Percentiles rank a stretch among this genome's conserved stretches.
Evolutionary conservation across 495 filamentous ascomycete species (phyloP).

Genomic region (Penicillium fimorum): DNA sequence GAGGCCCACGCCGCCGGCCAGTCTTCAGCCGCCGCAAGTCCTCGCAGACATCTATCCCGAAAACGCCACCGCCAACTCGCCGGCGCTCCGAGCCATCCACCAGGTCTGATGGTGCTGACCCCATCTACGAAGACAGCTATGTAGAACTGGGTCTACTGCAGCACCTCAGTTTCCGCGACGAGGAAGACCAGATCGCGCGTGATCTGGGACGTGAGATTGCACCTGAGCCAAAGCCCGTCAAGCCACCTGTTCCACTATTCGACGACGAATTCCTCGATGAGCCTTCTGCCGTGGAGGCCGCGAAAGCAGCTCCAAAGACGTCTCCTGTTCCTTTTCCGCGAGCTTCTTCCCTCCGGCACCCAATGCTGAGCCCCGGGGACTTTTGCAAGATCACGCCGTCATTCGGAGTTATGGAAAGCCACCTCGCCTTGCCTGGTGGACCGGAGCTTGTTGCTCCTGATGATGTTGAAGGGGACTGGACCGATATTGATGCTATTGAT

Average conservation of each 20-base stretch:
- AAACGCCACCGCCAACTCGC: slow-evolving; percentile 3
- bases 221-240: slow-evolving; percentile 2
- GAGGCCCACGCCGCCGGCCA: slow-evolving; percentile 40
- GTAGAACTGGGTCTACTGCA: slow-evolving; percentile 8
- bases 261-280: slow-evolving; percentile 1
- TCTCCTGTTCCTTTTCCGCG: background rate
- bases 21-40: slow-evolving; percentile 44
- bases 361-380: background rate
- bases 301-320: background rate
- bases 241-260: background rate
- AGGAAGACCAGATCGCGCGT: slow-evolving; percentile 8
- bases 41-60: slow-evolving; percentile 31
- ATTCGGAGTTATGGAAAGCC: background rate
- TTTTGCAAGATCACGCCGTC: background rate
- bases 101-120: background rate
- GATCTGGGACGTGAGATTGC: slow-evolving; percentile 7
- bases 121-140: slow-evolving; percentile 6
- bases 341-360: background rate
- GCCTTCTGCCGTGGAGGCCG: background rate
- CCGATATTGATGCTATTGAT: slow-evolving; percentile 8
- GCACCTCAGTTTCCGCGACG: slow-evolving; percentile 12
- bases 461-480: slow-evolving; percentile 7
- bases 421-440: background rate
- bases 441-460: background rate
- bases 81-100: slow-evolving; percentile 18